phyloP scores from a whole-genome alignment of 169 alveolate genomes.

The Sarcocystis neurona region DNA sequence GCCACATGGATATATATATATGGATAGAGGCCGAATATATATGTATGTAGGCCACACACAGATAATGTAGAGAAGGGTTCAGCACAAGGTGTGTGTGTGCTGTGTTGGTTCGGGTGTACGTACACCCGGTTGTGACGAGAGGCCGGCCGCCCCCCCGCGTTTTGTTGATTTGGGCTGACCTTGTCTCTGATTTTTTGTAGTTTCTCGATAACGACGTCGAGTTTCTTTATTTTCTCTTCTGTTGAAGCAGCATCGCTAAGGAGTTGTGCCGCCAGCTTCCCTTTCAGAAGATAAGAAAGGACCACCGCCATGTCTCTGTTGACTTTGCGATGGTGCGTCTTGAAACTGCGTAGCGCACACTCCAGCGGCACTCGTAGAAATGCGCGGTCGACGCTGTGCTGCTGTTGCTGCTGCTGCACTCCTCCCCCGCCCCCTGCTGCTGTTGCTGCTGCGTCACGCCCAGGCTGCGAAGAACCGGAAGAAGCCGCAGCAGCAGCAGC shows the following conservation, averaged over 20 bases:
- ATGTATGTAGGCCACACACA: neutral
- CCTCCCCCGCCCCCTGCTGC: neutral
- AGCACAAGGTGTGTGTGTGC: neutral
- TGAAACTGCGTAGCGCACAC: neutral
- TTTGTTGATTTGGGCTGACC: neutral
- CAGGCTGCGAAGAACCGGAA: no score
- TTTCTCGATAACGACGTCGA: conserved; percentile 24
- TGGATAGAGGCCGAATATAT: neutral
- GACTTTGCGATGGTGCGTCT: neutral
- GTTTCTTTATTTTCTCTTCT: conserved; percentile 8
- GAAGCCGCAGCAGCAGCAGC: no score
- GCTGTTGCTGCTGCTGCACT: neutral
- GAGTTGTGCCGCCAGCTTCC: conserved; percentile 17
- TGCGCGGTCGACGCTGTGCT: conserved; percentile 21
- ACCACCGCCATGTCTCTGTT: conserved; percentile 25
- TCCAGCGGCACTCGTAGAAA: conserved; percentile 28
- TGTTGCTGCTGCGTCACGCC: neutral
- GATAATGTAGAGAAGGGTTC: neutral
- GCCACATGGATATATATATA: neutral
- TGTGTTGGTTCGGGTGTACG: no score
- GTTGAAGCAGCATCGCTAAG: neutral
- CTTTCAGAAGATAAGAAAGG: conserved; percentile 14
- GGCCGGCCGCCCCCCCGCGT: no score
- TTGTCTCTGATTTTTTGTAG: conserved; percentile 15
- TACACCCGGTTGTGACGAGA: no score